These are phyloP conservation scores for Rhizophora apiculata DNA, from an alignment of 345 rosid species.

Conservation along the genomic window DNA sequence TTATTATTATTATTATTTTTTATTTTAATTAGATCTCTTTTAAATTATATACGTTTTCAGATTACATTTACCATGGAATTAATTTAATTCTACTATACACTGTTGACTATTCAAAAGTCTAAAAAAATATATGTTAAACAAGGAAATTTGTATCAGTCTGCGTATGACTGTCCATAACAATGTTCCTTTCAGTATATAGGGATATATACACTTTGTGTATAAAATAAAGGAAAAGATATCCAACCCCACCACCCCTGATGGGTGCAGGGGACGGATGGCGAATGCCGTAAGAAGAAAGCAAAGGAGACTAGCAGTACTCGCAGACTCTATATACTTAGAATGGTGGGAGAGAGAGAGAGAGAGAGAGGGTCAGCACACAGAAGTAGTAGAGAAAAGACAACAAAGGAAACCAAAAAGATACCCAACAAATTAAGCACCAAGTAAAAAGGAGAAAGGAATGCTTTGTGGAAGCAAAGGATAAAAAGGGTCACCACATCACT, in stretches of 20 bases:
- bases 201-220: background rate
- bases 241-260: constrained; percentile 15
- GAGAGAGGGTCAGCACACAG: background rate
- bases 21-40: too few relatives aligned
- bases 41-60: too few relatives aligned
- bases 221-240: constrained; percentile 10
- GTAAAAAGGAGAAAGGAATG: background rate
- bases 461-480: background rate
- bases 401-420: background rate
- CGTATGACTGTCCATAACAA: too few relatives aligned
- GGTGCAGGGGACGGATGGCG: constrained; percentile 52
- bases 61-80: too few relatives aligned
- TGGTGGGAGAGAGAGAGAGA: background rate
- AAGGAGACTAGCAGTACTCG: constrained; percentile 54
- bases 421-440: constrained; percentile 3
- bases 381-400: background rate
- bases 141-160: too few relatives aligned
- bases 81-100: too few relatives aligned
- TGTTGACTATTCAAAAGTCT: too few relatives aligned
- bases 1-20: too few relatives aligned
- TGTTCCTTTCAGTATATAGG: too few relatives aligned
- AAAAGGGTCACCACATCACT: background rate
- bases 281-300: constrained; percentile 82
- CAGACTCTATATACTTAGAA: constrained; percentile 41
- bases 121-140: too few relatives aligned